Evolutionary conservation across 768 basidiomycete genomes (phyloP), one percentile per base, ranked within the genome.

Genomic region (Mycena amicta): DNA sequence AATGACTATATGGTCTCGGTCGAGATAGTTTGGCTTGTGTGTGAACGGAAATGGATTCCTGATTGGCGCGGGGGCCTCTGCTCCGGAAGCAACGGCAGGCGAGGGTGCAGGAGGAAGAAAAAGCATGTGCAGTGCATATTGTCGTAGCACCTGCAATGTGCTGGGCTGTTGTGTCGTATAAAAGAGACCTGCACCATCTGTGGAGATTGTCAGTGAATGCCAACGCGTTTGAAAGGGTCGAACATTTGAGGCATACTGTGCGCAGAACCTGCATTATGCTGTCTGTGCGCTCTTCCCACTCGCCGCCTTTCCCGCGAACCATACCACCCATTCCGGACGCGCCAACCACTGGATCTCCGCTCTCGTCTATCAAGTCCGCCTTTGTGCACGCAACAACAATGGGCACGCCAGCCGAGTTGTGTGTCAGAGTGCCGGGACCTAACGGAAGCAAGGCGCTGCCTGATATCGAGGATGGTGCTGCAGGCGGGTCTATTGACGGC

Each of bases 251-350:
- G 69, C 93, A 96, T 53, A 98, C 85, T 0, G 93, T 92, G 37
- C 97, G 83, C 51, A 99, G 80, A n/a, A 92, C 86, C 68, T 98
- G 96, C 88, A 97, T 96, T 4, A 98, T 79, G 39, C 90, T 90
- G 68, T 99, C 97, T 40, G 94, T 95, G 66, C 89, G 80, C 72
- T 99, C 97, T 72, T 99, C 97, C 92, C 92, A 93, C 66, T 92
- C 90, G 11, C 86, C 89, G 1, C 93, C 92, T 70, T 93, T 94
- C 3, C 92, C 92, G 72, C 93, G 94, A 3, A 93, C 89, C 89
- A 93, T 91, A 15, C 88, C 88, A 23, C 92, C 90, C 87, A 93
- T 93, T 0, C 90, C 91, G 0, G 90, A 83, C 1, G 88, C 77
- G 37, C 93, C 93, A 4, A 86, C 86, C 18, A 82, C 85, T 55